These are phyloP conservation scores for Capsicum pubescens DNA, from an alignment of 257 asterid species.

Conservation along the genomic window DNA sequence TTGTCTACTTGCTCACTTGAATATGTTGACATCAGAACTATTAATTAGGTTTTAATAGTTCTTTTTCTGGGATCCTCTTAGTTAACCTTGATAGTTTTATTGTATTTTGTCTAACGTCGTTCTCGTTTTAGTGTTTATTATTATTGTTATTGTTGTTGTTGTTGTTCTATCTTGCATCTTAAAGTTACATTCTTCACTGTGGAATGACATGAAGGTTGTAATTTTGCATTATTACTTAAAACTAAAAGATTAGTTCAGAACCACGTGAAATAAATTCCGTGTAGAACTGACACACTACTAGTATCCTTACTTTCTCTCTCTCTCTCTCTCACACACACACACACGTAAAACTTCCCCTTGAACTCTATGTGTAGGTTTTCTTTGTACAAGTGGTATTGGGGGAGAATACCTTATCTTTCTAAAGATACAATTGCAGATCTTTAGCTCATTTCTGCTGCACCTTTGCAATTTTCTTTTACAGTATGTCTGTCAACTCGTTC, in stretches of 20 bases:
- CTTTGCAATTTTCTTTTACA: background rate
- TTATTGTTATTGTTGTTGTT: background rate
- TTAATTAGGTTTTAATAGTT: background rate
- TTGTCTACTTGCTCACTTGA: conserved; percentile 1
- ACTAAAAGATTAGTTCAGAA: conserved; percentile 11
- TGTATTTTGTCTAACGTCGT: background rate
- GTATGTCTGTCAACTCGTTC: conserved; percentile 22
- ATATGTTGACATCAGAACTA: background rate
- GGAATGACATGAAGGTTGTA: background rate
- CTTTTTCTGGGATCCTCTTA: conserved; percentile 1
- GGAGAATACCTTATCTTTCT: conserved; percentile 1
- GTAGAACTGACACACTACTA: background rate
- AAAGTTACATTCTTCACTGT: background rate
- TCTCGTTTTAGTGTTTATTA: background rate
- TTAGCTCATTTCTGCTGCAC: background rate
- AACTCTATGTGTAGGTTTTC: background rate
- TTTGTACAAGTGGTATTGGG: background rate
- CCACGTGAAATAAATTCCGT: background rate
- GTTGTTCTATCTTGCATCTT: conserved; percentile 8
- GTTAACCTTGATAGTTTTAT: background rate
- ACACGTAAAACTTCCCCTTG: too few relatives aligned
- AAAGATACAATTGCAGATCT: background rate
- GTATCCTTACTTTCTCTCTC: conserved; percentile 18
- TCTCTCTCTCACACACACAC: background rate
- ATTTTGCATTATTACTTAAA: background rate